Conservation (phyloP, 176 grass and related monocot genomes). For the Olyra latifolia region DNA sequence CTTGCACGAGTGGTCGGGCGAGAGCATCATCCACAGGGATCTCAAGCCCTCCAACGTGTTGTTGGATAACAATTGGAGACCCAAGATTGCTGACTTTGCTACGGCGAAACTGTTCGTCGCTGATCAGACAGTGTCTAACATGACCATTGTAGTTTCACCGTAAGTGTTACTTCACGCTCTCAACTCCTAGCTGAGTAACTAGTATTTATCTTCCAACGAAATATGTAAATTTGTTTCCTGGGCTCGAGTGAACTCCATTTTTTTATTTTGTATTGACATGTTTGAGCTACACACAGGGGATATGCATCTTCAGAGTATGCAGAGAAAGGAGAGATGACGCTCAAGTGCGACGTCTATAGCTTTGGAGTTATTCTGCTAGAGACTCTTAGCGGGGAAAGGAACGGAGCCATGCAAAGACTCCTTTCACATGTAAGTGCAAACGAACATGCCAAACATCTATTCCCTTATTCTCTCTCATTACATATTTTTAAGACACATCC, state of each 20-base stretch:
- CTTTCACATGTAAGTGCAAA: constrained; percentile 15
- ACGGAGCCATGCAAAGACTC: neutral
- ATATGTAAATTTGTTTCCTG: too few relatives aligned
- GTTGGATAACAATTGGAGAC: neutral
- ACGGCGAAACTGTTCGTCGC: neutral
- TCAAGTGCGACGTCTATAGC: constrained; percentile 36
- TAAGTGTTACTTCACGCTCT: neutral
- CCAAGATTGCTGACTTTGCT: constrained; percentile 22
- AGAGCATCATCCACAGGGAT: constrained; percentile 18
- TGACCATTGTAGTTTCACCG: neutral
- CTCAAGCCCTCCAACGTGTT: constrained; percentile 5
- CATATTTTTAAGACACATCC: too few relatives aligned
- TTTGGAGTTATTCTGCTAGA: constrained; percentile 8
- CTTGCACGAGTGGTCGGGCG: neutral
- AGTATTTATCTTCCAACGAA: neutral
- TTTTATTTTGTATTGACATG: neutral
- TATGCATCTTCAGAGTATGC: constrained; percentile 29
- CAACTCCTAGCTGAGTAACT: too few relatives aligned
- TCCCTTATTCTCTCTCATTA: neutral
- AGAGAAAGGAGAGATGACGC: neutral
- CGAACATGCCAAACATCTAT: neutral
- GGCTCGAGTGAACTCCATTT: too few relatives aligned
- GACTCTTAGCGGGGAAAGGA: neutral
- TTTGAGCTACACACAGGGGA: neutral
- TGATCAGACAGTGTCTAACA: neutral